Evolutionary conservation across 257 asterid species (phyloP).

Genomic region (Forsythia suspensa): DNA sequence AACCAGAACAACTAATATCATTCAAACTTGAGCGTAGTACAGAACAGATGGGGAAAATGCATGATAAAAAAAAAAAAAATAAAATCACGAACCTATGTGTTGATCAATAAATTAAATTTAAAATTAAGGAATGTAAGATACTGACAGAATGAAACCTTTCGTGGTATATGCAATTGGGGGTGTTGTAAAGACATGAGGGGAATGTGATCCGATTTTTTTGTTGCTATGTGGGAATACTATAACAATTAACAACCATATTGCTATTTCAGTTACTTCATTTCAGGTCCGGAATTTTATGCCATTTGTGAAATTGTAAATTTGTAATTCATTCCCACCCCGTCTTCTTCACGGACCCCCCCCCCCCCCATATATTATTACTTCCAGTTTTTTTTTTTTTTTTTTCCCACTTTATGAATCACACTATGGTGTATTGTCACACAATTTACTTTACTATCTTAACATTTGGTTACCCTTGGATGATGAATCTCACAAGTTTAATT

Average conservation of each 20-base stretch:
- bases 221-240: not conserved
- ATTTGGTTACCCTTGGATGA: too few species aligned
- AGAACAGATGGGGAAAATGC: not conserved
- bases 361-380: too few species aligned
- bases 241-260: not conserved
- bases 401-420: too few species aligned
- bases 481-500: too few species aligned
- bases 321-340: too few species aligned
- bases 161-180: not conserved
- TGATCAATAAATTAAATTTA: not conserved
- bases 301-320: too few species aligned
- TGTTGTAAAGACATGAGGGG: not conserved
- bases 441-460: too few species aligned
- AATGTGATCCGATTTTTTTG: not conserved
- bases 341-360: too few species aligned
- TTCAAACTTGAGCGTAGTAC: not conserved
- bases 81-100: not conserved
- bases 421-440: too few species aligned
- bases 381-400: too few species aligned
- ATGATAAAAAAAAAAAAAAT: not conserved
- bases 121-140: not conserved
- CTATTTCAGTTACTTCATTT: not conserved
- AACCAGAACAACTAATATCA: not conserved
- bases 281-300: too few species aligned
- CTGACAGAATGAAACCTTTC: not conserved